A percentile compares a stretch with the other conserved stretches of the same genome.
Conservation (phyloP, 371 early-diverging fungal genomes). For the Chytridium lagenaria region DNA sequence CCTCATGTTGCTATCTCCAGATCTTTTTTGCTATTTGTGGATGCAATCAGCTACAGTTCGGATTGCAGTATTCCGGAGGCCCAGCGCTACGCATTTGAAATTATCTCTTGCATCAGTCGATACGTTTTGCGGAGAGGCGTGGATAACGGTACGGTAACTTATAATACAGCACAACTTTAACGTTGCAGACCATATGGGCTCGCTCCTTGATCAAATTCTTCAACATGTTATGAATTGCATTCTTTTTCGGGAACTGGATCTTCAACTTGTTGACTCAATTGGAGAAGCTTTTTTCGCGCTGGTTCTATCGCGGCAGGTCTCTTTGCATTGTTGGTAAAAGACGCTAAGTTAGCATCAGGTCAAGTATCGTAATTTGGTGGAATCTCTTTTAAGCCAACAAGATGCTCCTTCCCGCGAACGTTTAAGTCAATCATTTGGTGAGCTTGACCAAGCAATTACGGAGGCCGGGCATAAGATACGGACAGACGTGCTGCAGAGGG, state of each 20-base stretch:
- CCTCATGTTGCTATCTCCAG: constrained; percentile 60
- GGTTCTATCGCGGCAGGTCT: constrained; percentile 62
- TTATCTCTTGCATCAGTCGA: constrained; percentile 64
- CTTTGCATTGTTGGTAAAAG: too few relatives aligned
- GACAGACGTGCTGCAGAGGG: neutral
- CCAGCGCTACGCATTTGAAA: constrained; percentile 66
- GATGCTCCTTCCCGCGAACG: neutral
- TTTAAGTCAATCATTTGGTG: neutral
- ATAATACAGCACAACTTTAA: too few relatives aligned
- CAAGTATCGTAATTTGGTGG: constrained; percentile 2
- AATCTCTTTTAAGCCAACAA: neutral
- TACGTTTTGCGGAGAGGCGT: constrained; percentile 19
- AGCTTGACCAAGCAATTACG: neutral
- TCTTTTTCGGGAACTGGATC: constrained; percentile 67
- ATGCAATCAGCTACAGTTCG: constrained; percentile 71
- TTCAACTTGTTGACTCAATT: constrained; percentile 63
- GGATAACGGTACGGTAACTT: too few relatives aligned
- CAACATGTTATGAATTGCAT: constrained; percentile 60
- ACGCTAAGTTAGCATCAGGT: neutral
- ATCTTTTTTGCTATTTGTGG: constrained; percentile 66
- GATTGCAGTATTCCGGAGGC: constrained; percentile 67
- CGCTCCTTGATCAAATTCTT: constrained; percentile 62
- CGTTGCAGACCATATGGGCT: too few relatives aligned
- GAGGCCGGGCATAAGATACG: neutral
- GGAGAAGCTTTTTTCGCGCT: constrained; percentile 66